Conservation (phyloP, 169 alveolate species). For the Plasmodium vinckei region DNA sequence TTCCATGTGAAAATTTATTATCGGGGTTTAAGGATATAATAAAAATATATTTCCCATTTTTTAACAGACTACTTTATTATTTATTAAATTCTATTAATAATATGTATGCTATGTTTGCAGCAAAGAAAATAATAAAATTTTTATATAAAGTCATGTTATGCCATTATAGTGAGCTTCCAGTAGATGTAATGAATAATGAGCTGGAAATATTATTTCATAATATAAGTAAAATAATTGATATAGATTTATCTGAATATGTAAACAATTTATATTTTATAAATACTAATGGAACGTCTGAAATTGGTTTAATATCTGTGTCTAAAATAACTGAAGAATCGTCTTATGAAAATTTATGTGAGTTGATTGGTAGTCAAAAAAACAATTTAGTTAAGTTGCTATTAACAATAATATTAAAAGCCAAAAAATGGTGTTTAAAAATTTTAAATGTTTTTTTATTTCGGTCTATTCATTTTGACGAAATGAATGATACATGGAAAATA, state of each 20-base stretch:
- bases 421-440: slow-evolving; percentile 68
- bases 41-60: slow-evolving; percentile 43
- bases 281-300: background rate
- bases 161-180: slow-evolving; percentile 45
- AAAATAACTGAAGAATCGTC: slow-evolving; percentile 62
- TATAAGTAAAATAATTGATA: slow-evolving; percentile 57
- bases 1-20: slow-evolving; percentile 75
- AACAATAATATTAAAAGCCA: slow-evolving; percentile 31
- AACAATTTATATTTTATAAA: slow-evolving; percentile 55
- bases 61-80: slow-evolving; percentile 31
- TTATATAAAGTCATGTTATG: slow-evolving; percentile 48
- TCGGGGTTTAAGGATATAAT: slow-evolving; percentile 63
- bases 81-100: slow-evolving; percentile 15
- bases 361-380: slow-evolving; percentile 19
- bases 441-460: slow-evolving; percentile 63
- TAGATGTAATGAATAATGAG: slow-evolving; percentile 34
- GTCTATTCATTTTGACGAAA: slow-evolving; percentile 56
- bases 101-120: slow-evolving; percentile 33
- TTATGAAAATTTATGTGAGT: slow-evolving; percentile 58
- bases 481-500: slow-evolving; percentile 63
- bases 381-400: slow-evolving; percentile 36
- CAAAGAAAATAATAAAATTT: slow-evolving; percentile 46
- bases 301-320: slow-evolving; percentile 31
- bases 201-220: slow-evolving; percentile 43
- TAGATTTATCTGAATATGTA: slow-evolving; percentile 44